Evolutionary conservation across 306 rosid genomes (phyloP).

Genomic region (Ormosia emarginata): DNA sequence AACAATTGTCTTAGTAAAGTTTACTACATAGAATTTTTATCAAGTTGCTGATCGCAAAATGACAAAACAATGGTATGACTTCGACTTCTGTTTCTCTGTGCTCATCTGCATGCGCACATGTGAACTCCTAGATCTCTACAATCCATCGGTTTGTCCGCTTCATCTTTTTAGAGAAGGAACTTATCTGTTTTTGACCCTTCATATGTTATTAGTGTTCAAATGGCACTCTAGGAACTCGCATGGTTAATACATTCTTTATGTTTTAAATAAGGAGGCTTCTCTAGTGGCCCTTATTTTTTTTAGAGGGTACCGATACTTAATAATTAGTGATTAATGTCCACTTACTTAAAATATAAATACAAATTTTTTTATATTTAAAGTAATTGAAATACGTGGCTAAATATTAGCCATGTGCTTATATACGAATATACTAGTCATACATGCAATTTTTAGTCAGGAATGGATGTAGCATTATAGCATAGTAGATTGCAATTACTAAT

Average conservation of each 20-base stretch:
- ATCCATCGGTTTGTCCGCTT: conserved; percentile 41
- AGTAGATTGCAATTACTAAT: background rate
- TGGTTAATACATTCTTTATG: background rate
- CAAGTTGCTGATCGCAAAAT: conserved; percentile 35
- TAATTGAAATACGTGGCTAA: too few species aligned
- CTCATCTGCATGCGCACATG: conserved; percentile 55
- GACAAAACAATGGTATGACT: conserved; percentile 43
- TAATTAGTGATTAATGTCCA: too few species aligned
- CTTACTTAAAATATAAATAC: too few species aligned
- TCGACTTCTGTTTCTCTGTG: conserved; percentile 26
- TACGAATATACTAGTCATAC: background rate
- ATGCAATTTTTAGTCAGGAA: background rate
- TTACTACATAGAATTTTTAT: background rate
- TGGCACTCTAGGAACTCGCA: background rate
- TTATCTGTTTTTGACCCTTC: conserved; percentile 25
- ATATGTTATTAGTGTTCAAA: background rate
- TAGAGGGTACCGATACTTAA: too few species aligned
- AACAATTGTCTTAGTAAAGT: background rate
- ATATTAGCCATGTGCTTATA: background rate
- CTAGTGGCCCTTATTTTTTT: too few species aligned
- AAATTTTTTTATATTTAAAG: too few species aligned
- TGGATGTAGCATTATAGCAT: background rate
- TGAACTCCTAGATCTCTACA: conserved; percentile 32
- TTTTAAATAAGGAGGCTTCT: background rate
- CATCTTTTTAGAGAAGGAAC: conserved; percentile 17